Evolutionary conservation across 2,329 filamentous ascomycete genomes (phyloP).

Genomic region (Fusarium keratoplasticum): DNA sequence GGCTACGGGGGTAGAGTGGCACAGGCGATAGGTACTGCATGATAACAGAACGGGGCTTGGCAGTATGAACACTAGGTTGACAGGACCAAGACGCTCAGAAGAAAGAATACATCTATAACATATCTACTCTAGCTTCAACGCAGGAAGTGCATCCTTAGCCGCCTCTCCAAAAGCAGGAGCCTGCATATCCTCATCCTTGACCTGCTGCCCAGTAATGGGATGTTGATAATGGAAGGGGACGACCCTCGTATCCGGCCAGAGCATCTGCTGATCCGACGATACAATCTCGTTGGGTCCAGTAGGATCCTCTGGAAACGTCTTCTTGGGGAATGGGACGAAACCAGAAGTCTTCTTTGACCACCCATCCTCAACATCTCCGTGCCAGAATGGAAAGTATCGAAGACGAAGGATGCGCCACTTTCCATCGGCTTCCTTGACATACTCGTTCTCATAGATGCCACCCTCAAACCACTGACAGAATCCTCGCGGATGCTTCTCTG

Average conservation of each 20-base stretch:
- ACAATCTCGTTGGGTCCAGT: constrained; percentile 2
- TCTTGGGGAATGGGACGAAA: constrained; percentile 14
- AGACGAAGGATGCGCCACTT: constrained; percentile 10
- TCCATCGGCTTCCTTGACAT: constrained; percentile 13
- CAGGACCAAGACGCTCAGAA: neutral
- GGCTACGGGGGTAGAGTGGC: neutral
- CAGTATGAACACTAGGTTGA: too few relatives aligned
- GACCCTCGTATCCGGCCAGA: constrained; percentile 14
- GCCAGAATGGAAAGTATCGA: constrained; percentile 22
- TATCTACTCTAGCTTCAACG: neutral
- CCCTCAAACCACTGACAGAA: constrained; percentile 19
- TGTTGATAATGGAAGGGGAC: constrained; percentile 20
- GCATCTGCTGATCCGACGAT: neutral
- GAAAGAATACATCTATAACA: neutral
- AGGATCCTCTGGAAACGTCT: constrained; percentile 1
- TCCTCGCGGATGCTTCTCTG: constrained; percentile 11
- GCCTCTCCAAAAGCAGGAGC: constrained; percentile 8
- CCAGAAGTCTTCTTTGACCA: constrained; percentile 15
- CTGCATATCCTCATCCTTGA: constrained; percentile 17
- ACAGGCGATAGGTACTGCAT: neutral
- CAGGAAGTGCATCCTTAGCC: neutral
- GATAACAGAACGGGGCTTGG: neutral
- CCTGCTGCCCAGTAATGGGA: neutral
- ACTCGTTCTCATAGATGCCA: constrained; percentile 26
- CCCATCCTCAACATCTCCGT: constrained; percentile 13